Conservation (phyloP, 108 stramenopile species). For the Aureococcus anophagefferens region DNA sequence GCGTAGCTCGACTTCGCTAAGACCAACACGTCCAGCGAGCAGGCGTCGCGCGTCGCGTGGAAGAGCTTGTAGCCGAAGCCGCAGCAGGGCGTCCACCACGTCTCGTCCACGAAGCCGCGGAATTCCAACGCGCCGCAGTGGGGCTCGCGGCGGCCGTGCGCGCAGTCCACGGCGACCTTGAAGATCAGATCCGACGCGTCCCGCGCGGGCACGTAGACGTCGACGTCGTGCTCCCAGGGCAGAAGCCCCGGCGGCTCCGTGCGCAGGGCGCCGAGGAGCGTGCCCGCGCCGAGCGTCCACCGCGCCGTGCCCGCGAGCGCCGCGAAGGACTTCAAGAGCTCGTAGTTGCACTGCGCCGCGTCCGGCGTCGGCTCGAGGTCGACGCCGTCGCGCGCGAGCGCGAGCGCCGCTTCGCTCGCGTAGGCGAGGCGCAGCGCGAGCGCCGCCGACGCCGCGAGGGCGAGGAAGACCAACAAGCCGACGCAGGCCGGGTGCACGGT, state of each 20-base stretch:
- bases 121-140: background rate
- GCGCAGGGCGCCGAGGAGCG: background rate
- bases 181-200: background rate
- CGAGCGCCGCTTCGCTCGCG: background rate
- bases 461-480: background rate
- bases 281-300: background rate
- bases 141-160: background rate
- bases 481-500: no score
- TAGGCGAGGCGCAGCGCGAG: background rate
- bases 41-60: background rate
- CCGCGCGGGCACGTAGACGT: background rate
- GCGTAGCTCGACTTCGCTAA: background rate
- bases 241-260: background rate
- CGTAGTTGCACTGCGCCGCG: background rate
- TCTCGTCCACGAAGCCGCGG: background rate
- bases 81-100: no score
- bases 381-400: no score
- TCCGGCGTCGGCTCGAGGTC: background rate
- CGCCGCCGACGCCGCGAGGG: background rate
- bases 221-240: background rate
- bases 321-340: background rate
- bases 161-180: background rate
- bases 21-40: background rate
- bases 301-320: background rate
- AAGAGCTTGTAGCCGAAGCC: background rate